phyloP scores from a whole-genome alignment of 2,329 filamentous ascomycete genomes.

The Sporothrix humicola region DNA sequence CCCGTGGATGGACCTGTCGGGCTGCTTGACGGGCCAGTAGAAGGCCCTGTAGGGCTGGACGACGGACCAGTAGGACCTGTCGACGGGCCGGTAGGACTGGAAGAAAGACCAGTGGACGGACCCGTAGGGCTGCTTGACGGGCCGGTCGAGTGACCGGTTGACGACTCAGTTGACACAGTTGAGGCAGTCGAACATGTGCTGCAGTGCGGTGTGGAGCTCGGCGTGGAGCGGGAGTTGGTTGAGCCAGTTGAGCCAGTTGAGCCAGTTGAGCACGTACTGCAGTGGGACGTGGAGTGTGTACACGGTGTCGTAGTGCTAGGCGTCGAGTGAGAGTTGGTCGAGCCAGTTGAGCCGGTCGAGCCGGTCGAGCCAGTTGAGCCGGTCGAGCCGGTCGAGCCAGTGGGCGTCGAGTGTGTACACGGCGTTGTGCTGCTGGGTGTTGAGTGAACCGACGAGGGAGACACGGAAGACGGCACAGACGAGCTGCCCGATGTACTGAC shows the following conservation, averaged over 20 bases:
- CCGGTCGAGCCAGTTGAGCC: not conserved
- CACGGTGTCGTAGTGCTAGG: not conserved
- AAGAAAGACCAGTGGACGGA: not conserved
- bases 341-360: too few species aligned
- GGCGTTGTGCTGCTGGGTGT: not conserved
- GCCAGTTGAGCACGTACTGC: not conserved
- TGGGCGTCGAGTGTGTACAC: not conserved
- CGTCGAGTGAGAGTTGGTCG: not conserved
- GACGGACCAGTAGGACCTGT: not conserved
- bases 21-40: not conserved
- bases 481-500: not conserved
- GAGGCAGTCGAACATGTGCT: not conserved
- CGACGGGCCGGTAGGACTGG: not conserved
- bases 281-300: not conserved
- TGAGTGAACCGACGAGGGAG: not conserved
- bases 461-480: not conserved
- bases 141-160: not conserved
- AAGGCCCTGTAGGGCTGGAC: not conserved
- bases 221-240: not conserved
- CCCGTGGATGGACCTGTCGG: not conserved
- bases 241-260: too few species aligned
- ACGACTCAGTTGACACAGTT: not conserved
- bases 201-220: not conserved
- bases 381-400: not conserved
- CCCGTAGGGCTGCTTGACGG: not conserved